Percentiles rank a stretch among this genome's conserved stretches.
Evolutionary conservation across 345 rosid species (phyloP).

Genomic region (Eucalyptus marginata): DNA sequence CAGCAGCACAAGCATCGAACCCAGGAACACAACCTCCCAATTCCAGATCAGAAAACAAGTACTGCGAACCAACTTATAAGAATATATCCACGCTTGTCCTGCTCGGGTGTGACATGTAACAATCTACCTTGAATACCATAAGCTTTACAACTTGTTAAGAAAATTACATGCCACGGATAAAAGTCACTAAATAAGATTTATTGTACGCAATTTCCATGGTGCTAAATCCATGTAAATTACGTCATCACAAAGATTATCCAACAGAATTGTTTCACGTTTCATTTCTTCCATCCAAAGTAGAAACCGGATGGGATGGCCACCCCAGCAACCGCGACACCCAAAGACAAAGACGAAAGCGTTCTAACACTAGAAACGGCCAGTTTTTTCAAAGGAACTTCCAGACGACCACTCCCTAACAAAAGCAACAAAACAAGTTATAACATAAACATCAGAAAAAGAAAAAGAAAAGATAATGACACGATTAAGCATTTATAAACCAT

Average conservation of each 20-base stretch:
- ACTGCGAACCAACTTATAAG: not conserved
- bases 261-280: not conserved
- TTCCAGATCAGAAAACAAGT: not conserved
- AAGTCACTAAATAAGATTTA: not conserved
- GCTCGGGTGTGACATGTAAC: not conserved
- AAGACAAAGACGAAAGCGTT: constrained; percentile 33
- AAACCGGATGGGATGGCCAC: constrained; percentile 60
- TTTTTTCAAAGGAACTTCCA: constrained; percentile 44
- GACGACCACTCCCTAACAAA: constrained; percentile 32
- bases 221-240: not conserved
- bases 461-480: not conserved
- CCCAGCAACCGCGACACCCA: constrained; percentile 44
- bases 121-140: not conserved
- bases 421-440: not conserved
- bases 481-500: not conserved
- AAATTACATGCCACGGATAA: not conserved
- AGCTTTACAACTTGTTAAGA: not conserved
- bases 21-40: not conserved
- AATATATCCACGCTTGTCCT: not conserved
- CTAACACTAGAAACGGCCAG: constrained; percentile 23
- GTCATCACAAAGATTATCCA: not conserved
- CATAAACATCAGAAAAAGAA: not conserved
- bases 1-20: not conserved
- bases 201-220: not conserved
- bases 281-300: constrained; percentile 44